Evolutionary conservation across 495 filamentous ascomycete species (phyloP).

Genomic region (Acidomyces sp.): DNA sequence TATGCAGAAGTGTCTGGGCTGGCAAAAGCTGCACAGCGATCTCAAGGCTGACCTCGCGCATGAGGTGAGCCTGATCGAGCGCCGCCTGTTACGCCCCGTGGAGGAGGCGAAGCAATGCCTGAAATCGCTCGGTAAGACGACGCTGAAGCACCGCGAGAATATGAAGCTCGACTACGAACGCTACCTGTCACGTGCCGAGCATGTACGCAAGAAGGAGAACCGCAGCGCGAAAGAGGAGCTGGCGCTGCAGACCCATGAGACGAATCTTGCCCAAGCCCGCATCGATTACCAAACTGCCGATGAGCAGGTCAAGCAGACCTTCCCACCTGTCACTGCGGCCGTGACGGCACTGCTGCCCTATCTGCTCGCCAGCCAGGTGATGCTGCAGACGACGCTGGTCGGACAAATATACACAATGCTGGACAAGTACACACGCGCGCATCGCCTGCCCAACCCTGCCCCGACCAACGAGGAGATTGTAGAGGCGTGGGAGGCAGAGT

Average conservation of each 20-base stretch:
- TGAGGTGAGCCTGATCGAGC: constrained; percentile 63
- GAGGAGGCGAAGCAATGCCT: constrained; percentile 57
- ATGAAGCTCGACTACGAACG: constrained; percentile 84
- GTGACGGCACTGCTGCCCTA: constrained; percentile 70
- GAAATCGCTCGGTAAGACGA: constrained; percentile 68
- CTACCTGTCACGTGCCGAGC: constrained; percentile 59
- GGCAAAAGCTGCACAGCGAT: constrained; percentile 60
- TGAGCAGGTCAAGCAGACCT: constrained; percentile 57
- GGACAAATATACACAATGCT: constrained; percentile 75
- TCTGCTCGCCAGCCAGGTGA: constrained; percentile 57
- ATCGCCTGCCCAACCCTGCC: constrained; percentile 58
- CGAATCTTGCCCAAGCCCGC: constrained; percentile 41
- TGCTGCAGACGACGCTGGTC: constrained; percentile 72
- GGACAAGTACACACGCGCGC: constrained; percentile 60
- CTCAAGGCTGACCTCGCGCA: constrained; percentile 60
- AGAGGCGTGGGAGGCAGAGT: constrained; percentile 52
- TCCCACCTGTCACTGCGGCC: constrained; percentile 63
- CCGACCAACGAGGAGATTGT: constrained; percentile 62
- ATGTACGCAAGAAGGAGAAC: constrained; percentile 54
- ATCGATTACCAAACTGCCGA: constrained; percentile 77
- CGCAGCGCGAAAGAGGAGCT: constrained; percentile 67
- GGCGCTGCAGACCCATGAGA: constrained; percentile 61
- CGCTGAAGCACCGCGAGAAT: constrained; percentile 83
- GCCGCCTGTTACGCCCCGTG: constrained; percentile 58
- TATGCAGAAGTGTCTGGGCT: constrained; percentile 50